phyloP scores from a whole-genome alignment of 2,329 filamentous ascomycete species.

The Arthrobotrys iridis region DNA sequence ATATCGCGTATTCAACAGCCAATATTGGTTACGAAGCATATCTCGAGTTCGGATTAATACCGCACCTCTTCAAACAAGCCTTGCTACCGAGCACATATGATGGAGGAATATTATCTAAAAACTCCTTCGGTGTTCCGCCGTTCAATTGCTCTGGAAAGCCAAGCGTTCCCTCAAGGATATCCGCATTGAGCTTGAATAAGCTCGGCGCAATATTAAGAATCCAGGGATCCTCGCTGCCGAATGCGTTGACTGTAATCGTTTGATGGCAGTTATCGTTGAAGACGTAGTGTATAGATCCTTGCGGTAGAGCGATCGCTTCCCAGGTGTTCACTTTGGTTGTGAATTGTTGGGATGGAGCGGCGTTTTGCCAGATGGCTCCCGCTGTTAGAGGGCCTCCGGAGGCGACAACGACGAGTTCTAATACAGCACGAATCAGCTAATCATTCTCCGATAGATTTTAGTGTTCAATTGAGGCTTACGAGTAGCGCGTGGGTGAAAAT shows the following conservation, averaged over 20 bases:
- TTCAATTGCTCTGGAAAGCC: constrained; percentile 14
- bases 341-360: constrained; percentile 20
- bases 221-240: constrained; percentile 33
- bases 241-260: constrained; percentile 24
- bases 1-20: too few relatives aligned
- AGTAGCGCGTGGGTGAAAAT: constrained; percentile 33
- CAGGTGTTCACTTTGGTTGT: constrained; percentile 22
- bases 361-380: constrained; percentile 18
- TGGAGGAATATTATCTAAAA: constrained; percentile 33
- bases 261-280: constrained; percentile 38
- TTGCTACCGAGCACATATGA: constrained; percentile 27
- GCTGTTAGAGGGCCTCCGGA: constrained; percentile 24
- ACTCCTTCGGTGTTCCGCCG: constrained; percentile 27
- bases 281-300: constrained; percentile 31
- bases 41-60: constrained; percentile 21
- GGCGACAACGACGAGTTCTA: constrained; percentile 33
- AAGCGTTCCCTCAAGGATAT: constrained; percentile 26
- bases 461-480: not conserved
- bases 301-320: constrained; percentile 26
- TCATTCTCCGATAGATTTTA: not conserved
- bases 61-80: constrained; percentile 23
- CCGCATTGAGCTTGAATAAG: constrained; percentile 27
- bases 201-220: constrained; percentile 23
- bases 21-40: constrained; percentile 15
- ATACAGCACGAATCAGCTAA: not conserved